phyloP scores from a whole-genome alignment of 306 rosid genomes.

The Bauhinia variegata region DNA sequence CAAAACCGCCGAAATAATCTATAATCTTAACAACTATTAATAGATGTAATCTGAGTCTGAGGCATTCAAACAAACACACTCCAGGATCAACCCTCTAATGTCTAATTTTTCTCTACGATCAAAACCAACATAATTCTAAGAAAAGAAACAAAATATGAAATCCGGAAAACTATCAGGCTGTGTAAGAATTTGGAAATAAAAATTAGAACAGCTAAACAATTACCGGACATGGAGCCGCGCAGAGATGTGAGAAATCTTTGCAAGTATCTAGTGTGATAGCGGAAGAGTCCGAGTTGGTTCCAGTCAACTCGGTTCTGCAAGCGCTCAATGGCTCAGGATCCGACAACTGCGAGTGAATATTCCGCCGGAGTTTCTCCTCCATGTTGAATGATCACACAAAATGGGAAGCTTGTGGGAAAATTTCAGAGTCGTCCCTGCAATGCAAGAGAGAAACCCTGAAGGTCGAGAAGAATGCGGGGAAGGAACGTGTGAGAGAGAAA shows the following conservation, averaged over 20 bases:
- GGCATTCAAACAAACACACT: constrained; percentile 5
- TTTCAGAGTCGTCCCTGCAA: constrained; percentile 5
- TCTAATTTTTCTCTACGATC: constrained; percentile 1
- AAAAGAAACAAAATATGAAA: constrained; percentile 12
- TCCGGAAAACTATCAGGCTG: constrained; percentile 15
- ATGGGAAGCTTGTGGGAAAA: neutral
- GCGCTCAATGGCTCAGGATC: constrained; percentile 45
- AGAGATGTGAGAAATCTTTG: constrained; percentile 17
- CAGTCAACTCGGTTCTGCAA: constrained; percentile 45
- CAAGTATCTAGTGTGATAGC: constrained; percentile 44
- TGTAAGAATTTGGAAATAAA: neutral
- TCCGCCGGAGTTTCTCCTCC: constrained; percentile 44
- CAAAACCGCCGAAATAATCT: constrained; percentile 12
- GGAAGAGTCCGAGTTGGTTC: constrained; percentile 47
- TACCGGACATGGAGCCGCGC: constrained; percentile 49
- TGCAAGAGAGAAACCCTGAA: constrained; percentile 44
- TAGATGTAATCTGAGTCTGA: constrained; percentile 8
- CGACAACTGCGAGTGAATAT: constrained; percentile 34
- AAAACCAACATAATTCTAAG: neutral
- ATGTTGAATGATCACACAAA: constrained; percentile 37
- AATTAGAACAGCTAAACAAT: neutral
- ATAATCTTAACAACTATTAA: constrained; percentile 6
- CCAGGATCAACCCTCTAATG: constrained; percentile 25
- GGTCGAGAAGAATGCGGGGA: neutral
- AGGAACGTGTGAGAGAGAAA: neutral